These are phyloP conservation scores for Hericium alpestre DNA, from an alignment of 768 basidiomycete genomes.

Conservation along the genomic window DNA sequence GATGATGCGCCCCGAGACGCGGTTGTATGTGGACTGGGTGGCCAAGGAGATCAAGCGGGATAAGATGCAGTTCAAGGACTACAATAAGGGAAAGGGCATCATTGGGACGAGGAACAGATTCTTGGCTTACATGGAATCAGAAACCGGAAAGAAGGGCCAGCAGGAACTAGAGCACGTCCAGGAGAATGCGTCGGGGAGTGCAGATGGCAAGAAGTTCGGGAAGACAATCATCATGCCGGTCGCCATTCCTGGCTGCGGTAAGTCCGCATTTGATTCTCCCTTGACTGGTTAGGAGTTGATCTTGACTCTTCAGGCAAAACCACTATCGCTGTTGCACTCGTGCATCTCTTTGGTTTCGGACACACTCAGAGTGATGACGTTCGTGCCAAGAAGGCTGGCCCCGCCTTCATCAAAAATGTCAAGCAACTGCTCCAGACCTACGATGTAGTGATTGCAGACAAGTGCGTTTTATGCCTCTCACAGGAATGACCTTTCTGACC, in stretches of 20 bases:
- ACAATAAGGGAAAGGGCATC: conserved; percentile 68
- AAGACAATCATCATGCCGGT: conserved; percentile 84
- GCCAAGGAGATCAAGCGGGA: conserved; percentile 61
- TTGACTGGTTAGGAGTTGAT: neutral
- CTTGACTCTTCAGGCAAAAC: conserved; percentile 68
- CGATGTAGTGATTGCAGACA: conserved; percentile 86
- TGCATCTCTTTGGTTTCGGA: conserved; percentile 71
- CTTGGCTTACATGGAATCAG: conserved; percentile 49
- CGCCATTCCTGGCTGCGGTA: conserved; percentile 89
- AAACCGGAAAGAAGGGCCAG: conserved; percentile 29
- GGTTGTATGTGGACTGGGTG: conserved; percentile 75
- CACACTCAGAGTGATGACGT: conserved; percentile 95
- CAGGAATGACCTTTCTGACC: neutral
- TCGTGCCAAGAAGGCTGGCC: conserved; percentile 59
- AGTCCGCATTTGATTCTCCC: conserved; percentile 21
- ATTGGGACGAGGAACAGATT: conserved; percentile 76
- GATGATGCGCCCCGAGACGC: conserved; percentile 69
- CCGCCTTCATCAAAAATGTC: conserved; percentile 67
- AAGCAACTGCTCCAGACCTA: conserved; percentile 43
- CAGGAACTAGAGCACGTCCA: conserved; percentile 21
- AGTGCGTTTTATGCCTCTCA: conserved; percentile 36
- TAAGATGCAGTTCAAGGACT: conserved; percentile 49
- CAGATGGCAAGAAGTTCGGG: conserved; percentile 25
- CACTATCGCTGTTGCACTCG: conserved; percentile 65
- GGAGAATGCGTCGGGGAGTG: conserved; percentile 12